phyloP scores from a whole-genome alignment of 2,329 filamentous ascomycete species.

The Sporothrix luriei region DNA sequence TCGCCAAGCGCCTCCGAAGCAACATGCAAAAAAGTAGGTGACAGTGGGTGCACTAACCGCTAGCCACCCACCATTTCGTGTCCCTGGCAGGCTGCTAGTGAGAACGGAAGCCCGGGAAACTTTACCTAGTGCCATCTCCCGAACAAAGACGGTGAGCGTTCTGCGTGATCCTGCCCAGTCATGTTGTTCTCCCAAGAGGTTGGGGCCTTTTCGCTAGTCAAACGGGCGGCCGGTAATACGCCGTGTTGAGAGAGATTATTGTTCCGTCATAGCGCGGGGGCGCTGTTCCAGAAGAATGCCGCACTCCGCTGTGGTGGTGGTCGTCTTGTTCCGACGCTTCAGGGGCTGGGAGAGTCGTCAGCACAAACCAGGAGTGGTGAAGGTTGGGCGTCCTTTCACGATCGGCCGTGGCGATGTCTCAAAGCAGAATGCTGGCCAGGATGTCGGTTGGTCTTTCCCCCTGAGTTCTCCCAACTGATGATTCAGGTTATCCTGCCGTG shows the following conservation, averaged over 20 bases:
- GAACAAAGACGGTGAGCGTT: conserved; percentile 29
- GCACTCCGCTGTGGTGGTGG: background rate
- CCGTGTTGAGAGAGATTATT: conserved; percentile 10
- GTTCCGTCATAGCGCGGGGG: conserved; percentile 24
- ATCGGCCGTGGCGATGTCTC: background rate
- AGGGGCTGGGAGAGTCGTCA: background rate
- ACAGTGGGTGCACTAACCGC: conserved; percentile 23
- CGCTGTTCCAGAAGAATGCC: conserved; percentile 1
- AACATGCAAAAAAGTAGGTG: conserved; percentile 16
- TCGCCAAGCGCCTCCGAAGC: conserved; percentile 10
- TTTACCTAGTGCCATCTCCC: conserved; percentile 26
- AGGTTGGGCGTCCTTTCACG: background rate
- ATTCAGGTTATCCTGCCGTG: background rate
- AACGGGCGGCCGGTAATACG: conserved; percentile 21
- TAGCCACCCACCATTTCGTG: conserved; percentile 21
- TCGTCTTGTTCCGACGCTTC: background rate
- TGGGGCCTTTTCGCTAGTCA: conserved; percentile 6
- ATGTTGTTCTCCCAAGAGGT: background rate
- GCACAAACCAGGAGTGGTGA: background rate
- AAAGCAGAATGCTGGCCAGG: background rate
- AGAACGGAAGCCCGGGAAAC: conserved; percentile 28
- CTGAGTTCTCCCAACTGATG: background rate
- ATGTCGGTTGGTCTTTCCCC: background rate
- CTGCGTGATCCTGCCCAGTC: conserved; percentile 1
- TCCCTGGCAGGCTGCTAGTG: conserved; percentile 22